Evolutionary conservation across 495 filamentous ascomycete species (phyloP).

Genomic region (Xylaria sp.): DNA sequence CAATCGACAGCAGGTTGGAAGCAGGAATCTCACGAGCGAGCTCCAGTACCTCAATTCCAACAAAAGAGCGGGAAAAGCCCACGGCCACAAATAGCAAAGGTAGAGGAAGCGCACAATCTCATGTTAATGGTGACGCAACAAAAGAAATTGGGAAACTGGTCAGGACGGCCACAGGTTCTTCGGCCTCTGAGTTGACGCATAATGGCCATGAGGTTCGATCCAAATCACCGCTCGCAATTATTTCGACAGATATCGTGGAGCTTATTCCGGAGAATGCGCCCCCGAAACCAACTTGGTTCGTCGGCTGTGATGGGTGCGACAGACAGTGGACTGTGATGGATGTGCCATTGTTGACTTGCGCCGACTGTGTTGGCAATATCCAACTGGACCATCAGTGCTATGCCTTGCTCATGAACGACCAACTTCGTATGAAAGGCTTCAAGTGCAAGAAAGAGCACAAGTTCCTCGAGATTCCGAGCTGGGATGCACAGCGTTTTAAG

Average conservation of each 20-base stretch:
- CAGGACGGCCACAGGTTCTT: slow-evolving; percentile 8
- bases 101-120: neutral
- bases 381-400: slow-evolving; percentile 42
- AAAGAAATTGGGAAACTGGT: slow-evolving; percentile 11
- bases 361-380: slow-evolving; percentile 32
- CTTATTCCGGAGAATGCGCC: slow-evolving; percentile 18
- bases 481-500: slow-evolving; percentile 41
- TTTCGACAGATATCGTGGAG: neutral
- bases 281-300: slow-evolving; percentile 30
- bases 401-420: slow-evolving; percentile 36
- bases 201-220: neutral
- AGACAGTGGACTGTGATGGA: slow-evolving; percentile 33
- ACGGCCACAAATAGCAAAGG: neutral
- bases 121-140: neutral
- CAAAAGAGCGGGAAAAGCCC: neutral
- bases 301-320: slow-evolving; percentile 36
- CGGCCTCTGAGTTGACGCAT: neutral
- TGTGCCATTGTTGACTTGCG: slow-evolving; percentile 34
- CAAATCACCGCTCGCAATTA: neutral
- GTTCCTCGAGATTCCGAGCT: slow-evolving; percentile 46
- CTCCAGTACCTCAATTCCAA: neutral
- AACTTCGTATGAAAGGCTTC: slow-evolving; percentile 34
- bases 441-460: slow-evolving; percentile 47
- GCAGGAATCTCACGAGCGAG: neutral
- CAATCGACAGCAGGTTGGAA: neutral